Base-by-base conservation (phyloP, 371 early-diverging fungal species). In the Circinella minor region DNA sequence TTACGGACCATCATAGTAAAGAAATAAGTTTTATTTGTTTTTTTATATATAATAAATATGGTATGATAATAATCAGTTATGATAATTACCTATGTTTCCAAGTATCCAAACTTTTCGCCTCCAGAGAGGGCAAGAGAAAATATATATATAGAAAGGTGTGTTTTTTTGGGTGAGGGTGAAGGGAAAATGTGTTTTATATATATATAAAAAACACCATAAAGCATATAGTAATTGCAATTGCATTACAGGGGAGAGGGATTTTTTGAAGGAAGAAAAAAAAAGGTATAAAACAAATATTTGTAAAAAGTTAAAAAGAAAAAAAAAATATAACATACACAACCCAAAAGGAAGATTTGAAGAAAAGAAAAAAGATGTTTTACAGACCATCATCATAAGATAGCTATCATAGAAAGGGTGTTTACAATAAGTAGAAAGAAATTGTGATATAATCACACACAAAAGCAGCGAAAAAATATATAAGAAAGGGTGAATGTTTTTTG, bases 381-480 rank as follows among this genome's bases (percentile, higher is more conserved):
- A 63, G 65, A 65, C 65, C 65, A 69, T 69, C 64, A 63, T 63
- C 63, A 69, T 63, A 69, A 36, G 43, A 36, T 55, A 55, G 59
- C 63, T 54, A 54, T 54, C 54, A 54, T 54, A 54, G 15, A 54
- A 54, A 18, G 6, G 54, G 20, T 9, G 43, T 43, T 9, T 43
- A 43, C 6, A 43, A 11, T 43, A 11, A 54, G 15, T 54, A 54
- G 1, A 54, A 6, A 18, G 54, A 54, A 48, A 48, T 27, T 27
- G 43, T 43, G 20, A 63, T 61, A 70, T 38, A 67, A 66, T 67
- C 67, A 67, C 63, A 66, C 66, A 67, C 66, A 72, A 65, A 72
- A 68, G 64, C 49, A 67, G 67, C 48, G 39, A 68, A 70, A 43
- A 15, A 54, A 27, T 27, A 27, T 27, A 27, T 43, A 43, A 9